Percentiles rank a stretch among this genome's conserved stretches.
Conservation (phyloP, 1,284 basidiomycete species). For the Moesziomyces globuligerus region DNA sequence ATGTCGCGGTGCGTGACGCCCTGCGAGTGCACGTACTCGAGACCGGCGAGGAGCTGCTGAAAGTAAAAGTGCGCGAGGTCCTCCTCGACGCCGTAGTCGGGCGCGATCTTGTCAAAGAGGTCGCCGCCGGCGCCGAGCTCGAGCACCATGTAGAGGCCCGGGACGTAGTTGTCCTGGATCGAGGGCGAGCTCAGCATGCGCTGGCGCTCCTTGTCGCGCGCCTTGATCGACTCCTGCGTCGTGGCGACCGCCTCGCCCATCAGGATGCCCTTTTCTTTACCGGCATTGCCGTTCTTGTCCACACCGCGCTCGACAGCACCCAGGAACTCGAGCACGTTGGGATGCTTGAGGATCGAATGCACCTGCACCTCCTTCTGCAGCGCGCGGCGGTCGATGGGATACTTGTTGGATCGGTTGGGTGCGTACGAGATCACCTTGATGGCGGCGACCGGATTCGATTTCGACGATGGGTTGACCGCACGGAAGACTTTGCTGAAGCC, state of each 20-base stretch:
- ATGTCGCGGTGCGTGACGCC: slow-evolving; percentile 70
- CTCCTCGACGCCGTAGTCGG: slow-evolving; percentile 86
- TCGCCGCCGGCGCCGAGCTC: slow-evolving; percentile 94
- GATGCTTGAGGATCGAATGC: slow-evolving; percentile 82
- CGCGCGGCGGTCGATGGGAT: slow-evolving; percentile 63
- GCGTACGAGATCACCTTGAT: slow-evolving; percentile 66
- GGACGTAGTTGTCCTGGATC: slow-evolving; percentile 57
- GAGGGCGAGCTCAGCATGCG: slow-evolving; percentile 42
- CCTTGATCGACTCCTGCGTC: slow-evolving; percentile 72
- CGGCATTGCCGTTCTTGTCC: slow-evolving; percentile 38
- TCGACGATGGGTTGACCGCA: slow-evolving; percentile 52
- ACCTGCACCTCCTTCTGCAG: slow-evolving; percentile 89
- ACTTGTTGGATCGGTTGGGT: slow-evolving; percentile 49
- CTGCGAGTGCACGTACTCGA: slow-evolving; percentile 79
- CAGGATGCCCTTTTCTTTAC: slow-evolving; percentile 41
- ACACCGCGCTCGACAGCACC: slow-evolving; percentile 70
- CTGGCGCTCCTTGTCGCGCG: slow-evolving; percentile 61
- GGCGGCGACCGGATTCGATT: slow-evolving; percentile 57
- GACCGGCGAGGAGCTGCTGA: slow-evolving; percentile 83
- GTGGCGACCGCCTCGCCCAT: slow-evolving; percentile 52
- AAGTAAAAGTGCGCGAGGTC: slow-evolving; percentile 93
- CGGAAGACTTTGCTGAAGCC: slow-evolving; percentile 65
- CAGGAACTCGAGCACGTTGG: slow-evolving; percentile 85
- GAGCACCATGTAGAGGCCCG: slow-evolving; percentile 85
- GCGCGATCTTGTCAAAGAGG: slow-evolving; percentile 93